A percentile compares a stretch with the other conserved stretches of the same genome.
phyloP scores from a whole-genome alignment of 768 basidiomycete species.

The Xerocomus spinulosus region DNA sequence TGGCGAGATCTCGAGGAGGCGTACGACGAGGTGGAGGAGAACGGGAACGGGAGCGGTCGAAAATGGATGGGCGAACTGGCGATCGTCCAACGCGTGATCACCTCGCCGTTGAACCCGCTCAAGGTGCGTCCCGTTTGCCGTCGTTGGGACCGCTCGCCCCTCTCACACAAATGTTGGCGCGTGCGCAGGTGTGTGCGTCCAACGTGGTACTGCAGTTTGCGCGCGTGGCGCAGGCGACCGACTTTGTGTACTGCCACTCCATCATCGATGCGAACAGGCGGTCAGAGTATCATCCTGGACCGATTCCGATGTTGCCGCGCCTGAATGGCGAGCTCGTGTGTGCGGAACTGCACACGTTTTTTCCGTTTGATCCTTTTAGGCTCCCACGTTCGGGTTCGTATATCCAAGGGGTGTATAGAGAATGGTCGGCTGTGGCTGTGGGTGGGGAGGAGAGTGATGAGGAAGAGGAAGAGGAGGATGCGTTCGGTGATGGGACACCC shows the following conservation, averaged over 20 bases:
- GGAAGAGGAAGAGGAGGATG: constrained; percentile 52
- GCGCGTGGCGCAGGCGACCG: constrained; percentile 82
- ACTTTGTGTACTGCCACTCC: constrained; percentile 91
- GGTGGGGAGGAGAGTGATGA: constrained; percentile 68
- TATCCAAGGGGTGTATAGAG: constrained; percentile 81
- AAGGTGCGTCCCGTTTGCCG: constrained; percentile 45
- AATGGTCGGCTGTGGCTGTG: constrained; percentile 81
- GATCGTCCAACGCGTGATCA: constrained; percentile 74
- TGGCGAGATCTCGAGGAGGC: constrained; percentile 83
- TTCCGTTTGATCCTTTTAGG: constrained; percentile 97
- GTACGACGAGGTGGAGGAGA: constrained; percentile 53
- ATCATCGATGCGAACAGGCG: constrained; percentile 88
- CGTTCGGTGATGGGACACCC: constrained; percentile 26
- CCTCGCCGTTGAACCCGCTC: constrained; percentile 83
- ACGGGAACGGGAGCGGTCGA: constrained; percentile 43
- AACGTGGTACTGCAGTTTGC: constrained; percentile 94
- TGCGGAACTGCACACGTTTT: constrained; percentile 85
- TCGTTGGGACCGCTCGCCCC: too few species aligned
- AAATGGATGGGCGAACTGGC: constrained; percentile 86
- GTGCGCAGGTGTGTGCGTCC: constrained; percentile 85
- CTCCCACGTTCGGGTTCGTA: constrained; percentile 73
- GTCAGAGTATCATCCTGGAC: constrained; percentile 42
- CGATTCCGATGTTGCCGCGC: constrained; percentile 19
- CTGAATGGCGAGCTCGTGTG: constrained; percentile 37
- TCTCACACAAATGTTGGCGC: too few species aligned